Base-by-base conservation (phyloP, 768 basidiomycete genomes). In the Leucogyrophana mollusca region DNA sequence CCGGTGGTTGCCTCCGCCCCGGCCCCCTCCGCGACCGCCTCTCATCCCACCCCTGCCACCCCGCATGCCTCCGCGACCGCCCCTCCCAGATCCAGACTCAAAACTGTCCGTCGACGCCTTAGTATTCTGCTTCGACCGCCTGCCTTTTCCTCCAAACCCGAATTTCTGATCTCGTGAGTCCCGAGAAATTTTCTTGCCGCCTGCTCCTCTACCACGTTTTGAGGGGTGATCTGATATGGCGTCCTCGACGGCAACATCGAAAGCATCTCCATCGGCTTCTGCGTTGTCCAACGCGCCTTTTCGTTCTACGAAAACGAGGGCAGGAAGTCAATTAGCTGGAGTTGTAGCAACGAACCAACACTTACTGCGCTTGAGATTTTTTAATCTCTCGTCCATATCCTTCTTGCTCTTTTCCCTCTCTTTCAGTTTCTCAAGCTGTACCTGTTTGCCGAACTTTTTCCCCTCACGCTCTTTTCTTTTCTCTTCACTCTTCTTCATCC, bases 381-480 rank as follows among this genome's bases (percentile, higher is more conserved):
- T 87, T 18, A 94, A 72, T 34, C 84, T 73, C 56, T 94, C 92
- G 47, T 87, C 86, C 78, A 95, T 86, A 24, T 92, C 90, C 72
- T 94, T 96, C 77, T 94, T 94, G 47, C 83, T 80, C 60, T 73
- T 78, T 65, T 94, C 87, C 36, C 95, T 74, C 72, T 95, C 91
- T 64, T 92, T 90, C 54, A 91, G 74, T 66, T 94, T 94, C 73
- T 97, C 94, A 30, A 90, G 68, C 68, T 99, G 96, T 9, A 98
- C 92, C 66, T 97, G 91, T 67, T 98, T 99, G 20, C 95, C 95
- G 59, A 91, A 96, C 74, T 97, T 98, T 75, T 98, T 97, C 45
- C 92, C 87, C 58, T 96, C 89, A 37, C 96, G 78, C 66, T 97
- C 90, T 56, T 85, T 87, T 54, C 88, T 80, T 59, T 92, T 94